Base-by-base conservation (phyloP, 805 yeast genomes). In the Ogataea wickerhamii region DNA sequence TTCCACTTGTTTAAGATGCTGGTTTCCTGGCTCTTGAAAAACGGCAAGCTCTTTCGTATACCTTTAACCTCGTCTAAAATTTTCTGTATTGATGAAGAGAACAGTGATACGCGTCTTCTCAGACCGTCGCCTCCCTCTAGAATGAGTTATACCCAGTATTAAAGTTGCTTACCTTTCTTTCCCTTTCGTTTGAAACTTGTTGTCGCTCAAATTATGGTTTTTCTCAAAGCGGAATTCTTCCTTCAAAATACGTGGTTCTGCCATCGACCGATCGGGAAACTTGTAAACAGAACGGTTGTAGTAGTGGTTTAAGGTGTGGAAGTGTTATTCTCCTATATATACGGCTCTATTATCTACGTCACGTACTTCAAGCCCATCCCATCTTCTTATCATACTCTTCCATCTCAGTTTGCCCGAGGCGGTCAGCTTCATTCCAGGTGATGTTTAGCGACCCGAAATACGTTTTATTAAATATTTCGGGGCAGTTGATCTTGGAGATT, bases 331-430 rank as follows among this genome's bases (percentile, higher is more conserved):
- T 10, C 11, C 29, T 13, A 20, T 14, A 10, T 19, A 23, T 24
- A 13, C 18, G 6, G 29, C 26, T 23, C 23, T 21, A 25, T 28
- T 18, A 20, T 35, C 39, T 17, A n/a, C n/a, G n/a, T 28, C 13
- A 38, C 25, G 12, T 22, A 22, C 25, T 22, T 30, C 26, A 26
- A 11, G 29, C 29, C 32, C 32, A 58, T 2, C 61, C 63, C 63
- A 55, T 60, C 22, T 46, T 44, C 3, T 51, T 37, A 34, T 54
- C 54, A 34, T 54, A 60, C 12, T 51, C 51, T 4, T 56, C 60
- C 11, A 47, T 35, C 34, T 60, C 64, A 4, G 34, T 28, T 16
- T 38, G 42, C n/a, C 43, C 43, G 13, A 59, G 37, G n/a, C 30
- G 22, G 33, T 59, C 63, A 1, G 21, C 24, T 4, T 46, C 51